These are phyloP conservation scores for Macrophomina tecta DNA, from an alignment of 2,329 filamentous ascomycete species.

Conservation along the genomic window DNA sequence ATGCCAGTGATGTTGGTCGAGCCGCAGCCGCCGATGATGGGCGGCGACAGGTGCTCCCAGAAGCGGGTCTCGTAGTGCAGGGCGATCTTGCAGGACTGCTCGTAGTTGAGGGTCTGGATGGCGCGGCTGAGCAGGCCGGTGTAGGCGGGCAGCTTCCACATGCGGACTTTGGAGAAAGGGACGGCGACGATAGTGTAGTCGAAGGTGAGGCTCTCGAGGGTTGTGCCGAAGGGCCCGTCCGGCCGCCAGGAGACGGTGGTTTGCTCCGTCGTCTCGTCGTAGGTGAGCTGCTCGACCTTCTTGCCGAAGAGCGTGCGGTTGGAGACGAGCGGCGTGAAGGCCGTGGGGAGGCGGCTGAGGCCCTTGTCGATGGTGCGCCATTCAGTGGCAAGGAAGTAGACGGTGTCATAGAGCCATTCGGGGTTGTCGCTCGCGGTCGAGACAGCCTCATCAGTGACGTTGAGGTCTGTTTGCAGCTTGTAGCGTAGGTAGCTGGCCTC, in stretches of 20 bases:
- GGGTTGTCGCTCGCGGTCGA: slow-evolving; percentile 55
- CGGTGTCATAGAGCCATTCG: slow-evolving; percentile 60
- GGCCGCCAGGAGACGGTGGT: slow-evolving; percentile 65
- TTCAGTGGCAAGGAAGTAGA: slow-evolving; percentile 65
- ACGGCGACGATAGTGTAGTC: slow-evolving; percentile 72
- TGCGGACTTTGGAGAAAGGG: slow-evolving; percentile 68
- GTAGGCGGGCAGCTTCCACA: slow-evolving; percentile 65
- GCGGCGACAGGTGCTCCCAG: slow-evolving; percentile 60
- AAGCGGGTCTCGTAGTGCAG: slow-evolving; percentile 71
- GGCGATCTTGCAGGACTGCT: slow-evolving; percentile 63
- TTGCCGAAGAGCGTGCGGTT: slow-evolving; percentile 63
- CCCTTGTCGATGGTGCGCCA: slow-evolving; percentile 72
- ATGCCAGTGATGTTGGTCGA: slow-evolving; percentile 66
- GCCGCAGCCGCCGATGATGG: slow-evolving; percentile 70
- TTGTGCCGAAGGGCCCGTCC: slow-evolving; percentile 50
- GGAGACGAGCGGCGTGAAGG: slow-evolving; percentile 67
- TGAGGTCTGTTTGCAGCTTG: slow-evolving; percentile 59
- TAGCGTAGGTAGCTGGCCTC: slow-evolving; percentile 69
- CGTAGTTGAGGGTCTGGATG: slow-evolving; percentile 57
- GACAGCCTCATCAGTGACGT: slow-evolving; percentile 62
- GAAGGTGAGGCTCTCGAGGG: slow-evolving; percentile 58
- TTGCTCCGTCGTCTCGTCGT: slow-evolving; percentile 56
- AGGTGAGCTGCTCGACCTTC: slow-evolving; percentile 63
- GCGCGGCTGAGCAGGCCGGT: slow-evolving; percentile 57
- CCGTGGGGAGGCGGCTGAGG: slow-evolving; percentile 63